Evolutionary conservation across 345 rosid species (phyloP), one percentile per base, ranked within the genome.

Genomic region (Lumnitzera racemosa): DNA sequence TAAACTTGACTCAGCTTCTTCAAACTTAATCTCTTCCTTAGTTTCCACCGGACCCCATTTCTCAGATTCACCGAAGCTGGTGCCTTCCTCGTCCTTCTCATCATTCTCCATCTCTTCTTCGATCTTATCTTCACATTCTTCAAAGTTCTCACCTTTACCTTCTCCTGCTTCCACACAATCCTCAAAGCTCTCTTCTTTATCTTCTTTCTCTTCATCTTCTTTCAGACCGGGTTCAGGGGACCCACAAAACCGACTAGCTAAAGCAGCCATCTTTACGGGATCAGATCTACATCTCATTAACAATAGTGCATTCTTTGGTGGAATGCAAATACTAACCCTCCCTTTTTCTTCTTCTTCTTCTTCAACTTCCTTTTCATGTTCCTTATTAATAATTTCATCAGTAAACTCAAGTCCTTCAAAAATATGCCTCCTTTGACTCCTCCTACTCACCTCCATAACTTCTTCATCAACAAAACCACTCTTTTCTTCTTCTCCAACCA

Each of bases 201-300:
- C 74, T 13, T 66, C 61, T 16, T 57, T 68, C 11, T 64, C 64
- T 4, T 41, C 70, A 7, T 61, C 70, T 3, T 50, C 76, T 10
- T 57, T 57, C 3, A 56, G 74, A 47, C 69, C 66, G 23, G 72
- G 63, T 0, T 76, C 75, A 51, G 89, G 90, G 16, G 83, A 63
- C 47, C 86, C 94, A 70, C 89, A 81, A 24, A 82, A 86, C 68
- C 79, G 78, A 70, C 78, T 89, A 53, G 94, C 87, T 2, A 92
- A 78, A 49, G 96, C 94, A 41, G 96, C 91, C 80, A 92, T 84
- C 73, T 82, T 87, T 13, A 89, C 96, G 62, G 98, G 96, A 61
- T 92, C 98, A 74, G 96, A 89, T 85, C 96, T 83, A 64, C 96
- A 92, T 61, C 96, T 76, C 98, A 92, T 92, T 67, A 89, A 47